Base-by-base conservation (phyloP, 2,329 filamentous ascomycete species). In the Mycosphaerella sp. region DNA sequence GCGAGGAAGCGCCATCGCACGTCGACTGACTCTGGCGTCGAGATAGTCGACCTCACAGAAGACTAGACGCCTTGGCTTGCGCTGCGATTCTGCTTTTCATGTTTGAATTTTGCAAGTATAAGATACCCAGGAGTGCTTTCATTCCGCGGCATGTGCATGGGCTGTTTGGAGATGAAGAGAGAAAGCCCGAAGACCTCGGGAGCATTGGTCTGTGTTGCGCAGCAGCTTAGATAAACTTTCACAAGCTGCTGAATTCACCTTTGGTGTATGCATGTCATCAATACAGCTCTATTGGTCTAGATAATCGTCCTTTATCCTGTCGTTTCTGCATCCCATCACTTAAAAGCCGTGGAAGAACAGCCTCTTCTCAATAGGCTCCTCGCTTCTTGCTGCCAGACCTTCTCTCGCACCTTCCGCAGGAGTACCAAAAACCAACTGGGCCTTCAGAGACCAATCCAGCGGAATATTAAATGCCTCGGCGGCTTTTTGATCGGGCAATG, bases 371-470 rank as follows among this genome's bases (percentile, higher is more conserved):
- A 67, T 38, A 38, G 62, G 61, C 60, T 65, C 50, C 60, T 67
- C 59, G 11, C 57, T 59, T 52, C 66, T 67, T 11, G 55, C 55
- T 29, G 60, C 31, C 53, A 69, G 31, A 34, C 58, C 55, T 49
- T 65, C 64, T 44, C 62, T 51, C 26, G 89, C 89, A 2, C 63
- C 66, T 39, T 65, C 69, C 6, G 61, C 61, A 1, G 65, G 61
- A 41, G 66, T 66, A 8, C 72, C 72, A 72, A 95, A 93, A 65
- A 95, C 89, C 61, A 96, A 76, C 79, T 95, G 89, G 23, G 87
- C 85, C 67, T 85, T 82, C 60, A 95, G 80, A 67, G 81, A 81
- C 89, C 90, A 95, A 64, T 80, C 79, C 14, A 73, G 66, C 42
- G 87, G 86, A 32, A 95, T 64, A 54, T 79, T 78, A 86, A 88